phyloP scores from a whole-genome alignment of 768 basidiomycete genomes.

The Russula emetica region DNA sequence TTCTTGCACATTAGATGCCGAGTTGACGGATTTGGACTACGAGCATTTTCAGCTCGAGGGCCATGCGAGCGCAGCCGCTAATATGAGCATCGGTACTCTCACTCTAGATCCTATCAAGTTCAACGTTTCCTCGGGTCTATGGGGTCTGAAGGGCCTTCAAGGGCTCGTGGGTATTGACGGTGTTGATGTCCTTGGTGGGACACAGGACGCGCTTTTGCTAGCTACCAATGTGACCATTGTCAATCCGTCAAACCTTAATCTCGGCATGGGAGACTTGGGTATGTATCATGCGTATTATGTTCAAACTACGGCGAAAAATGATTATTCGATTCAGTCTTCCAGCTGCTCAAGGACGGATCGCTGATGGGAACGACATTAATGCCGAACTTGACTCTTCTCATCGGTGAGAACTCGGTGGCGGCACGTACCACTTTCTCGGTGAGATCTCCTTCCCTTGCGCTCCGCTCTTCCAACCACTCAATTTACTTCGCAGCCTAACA shows the following conservation, averaged over 20 bases:
- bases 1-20: slow-evolving; percentile 40
- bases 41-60: slow-evolving; percentile 57
- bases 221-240: slow-evolving; percentile 56
- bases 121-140: slow-evolving; percentile 57
- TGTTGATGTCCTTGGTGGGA: slow-evolving; percentile 67
- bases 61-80: slow-evolving; percentile 55
- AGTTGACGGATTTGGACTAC: slow-evolving; percentile 48
- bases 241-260: slow-evolving; percentile 65
- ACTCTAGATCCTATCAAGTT: slow-evolving; percentile 69
- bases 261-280: slow-evolving; percentile 62
- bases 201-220: slow-evolving; percentile 52
- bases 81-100: slow-evolving; percentile 58
- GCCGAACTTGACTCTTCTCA: slow-evolving; percentile 53
- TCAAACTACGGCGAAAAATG: not conserved
- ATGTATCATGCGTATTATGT: slow-evolving; percentile 29
- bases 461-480: slow-evolving; percentile 3
- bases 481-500: slow-evolving; percentile 47
- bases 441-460: not conserved
- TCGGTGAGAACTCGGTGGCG: slow-evolving; percentile 55
- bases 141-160: slow-evolving; percentile 58
- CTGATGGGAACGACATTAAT: slow-evolving; percentile 57
- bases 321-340: slow-evolving; percentile 43
- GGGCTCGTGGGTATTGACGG: slow-evolving; percentile 49
- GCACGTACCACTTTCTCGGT: slow-evolving; percentile 50
- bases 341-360: slow-evolving; percentile 49